Evolutionary conservation across 2,329 filamentous ascomycete species (phyloP).

Genomic region (Fusarium secorum): DNA sequence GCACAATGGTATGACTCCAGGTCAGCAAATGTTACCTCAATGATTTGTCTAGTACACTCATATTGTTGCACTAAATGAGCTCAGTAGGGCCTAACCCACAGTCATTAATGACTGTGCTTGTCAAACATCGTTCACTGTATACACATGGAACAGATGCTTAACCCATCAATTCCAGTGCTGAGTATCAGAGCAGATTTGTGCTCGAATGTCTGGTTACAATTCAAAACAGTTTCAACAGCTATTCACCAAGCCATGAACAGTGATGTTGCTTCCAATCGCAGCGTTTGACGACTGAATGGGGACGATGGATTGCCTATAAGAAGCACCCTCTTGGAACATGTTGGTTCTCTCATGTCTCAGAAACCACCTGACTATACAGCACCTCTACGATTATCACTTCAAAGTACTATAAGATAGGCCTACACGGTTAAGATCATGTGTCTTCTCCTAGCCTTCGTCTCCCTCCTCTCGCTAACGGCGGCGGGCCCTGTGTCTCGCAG

Average conservation of each 20-base stretch:
- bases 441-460: neutral
- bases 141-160: accelerated
- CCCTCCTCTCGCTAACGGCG: neutral
- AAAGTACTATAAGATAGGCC: neutral
- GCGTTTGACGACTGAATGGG: neutral
- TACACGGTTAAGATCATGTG: neutral
- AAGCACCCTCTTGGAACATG: neutral
- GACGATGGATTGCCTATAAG: neutral
- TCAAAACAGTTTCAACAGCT: neutral
- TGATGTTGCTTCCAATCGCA: neutral
- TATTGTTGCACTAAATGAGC: accelerated
- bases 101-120: accelerated
- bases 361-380: neutral
- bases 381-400: neutral
- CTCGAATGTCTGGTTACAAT: neutral
- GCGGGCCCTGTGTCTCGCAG: neutral
- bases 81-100: accelerated
- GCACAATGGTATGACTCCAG: neutral
- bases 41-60: neutral
- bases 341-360: neutral
- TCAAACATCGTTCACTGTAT: no score
- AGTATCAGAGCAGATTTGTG: neutral
- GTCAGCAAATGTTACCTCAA: neutral
- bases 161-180: accelerated
- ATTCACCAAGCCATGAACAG: neutral